Percentiles rank a stretch among this genome's conserved stretches.
Conservation (phyloP, 148 eudicot species). For the Fagopyrum tataricum region DNA sequence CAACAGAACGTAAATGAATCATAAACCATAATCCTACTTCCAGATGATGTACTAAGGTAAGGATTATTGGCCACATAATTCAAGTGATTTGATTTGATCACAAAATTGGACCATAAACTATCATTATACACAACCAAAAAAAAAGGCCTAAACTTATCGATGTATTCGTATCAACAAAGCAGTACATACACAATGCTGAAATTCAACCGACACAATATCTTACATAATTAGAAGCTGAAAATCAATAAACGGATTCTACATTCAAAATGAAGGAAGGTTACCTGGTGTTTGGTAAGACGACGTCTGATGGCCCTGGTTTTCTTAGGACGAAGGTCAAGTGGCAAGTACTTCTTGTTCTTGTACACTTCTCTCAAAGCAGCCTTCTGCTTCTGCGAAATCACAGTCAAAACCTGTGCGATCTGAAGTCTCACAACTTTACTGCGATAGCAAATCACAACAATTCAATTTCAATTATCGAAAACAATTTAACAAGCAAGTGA, state of each 20-base stretch:
- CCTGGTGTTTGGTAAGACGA: constrained; percentile 39
- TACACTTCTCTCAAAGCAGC: constrained; percentile 31
- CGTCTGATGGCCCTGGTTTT: constrained; percentile 32
- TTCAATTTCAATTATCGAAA: background rate
- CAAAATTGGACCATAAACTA: too few species aligned
- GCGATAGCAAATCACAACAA: background rate
- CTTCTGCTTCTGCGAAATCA: constrained; percentile 38
- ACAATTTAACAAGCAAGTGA: background rate
- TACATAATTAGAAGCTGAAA: too few species aligned
- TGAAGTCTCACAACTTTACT: constrained; percentile 30
- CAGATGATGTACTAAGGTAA: too few species aligned
- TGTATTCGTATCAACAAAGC: background rate
- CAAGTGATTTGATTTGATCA: too few species aligned
- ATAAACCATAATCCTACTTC: too few species aligned
- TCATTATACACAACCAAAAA: too few species aligned
- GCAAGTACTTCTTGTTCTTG: constrained; percentile 43
- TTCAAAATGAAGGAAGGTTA: background rate
- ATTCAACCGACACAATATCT: too few species aligned
- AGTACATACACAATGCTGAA: background rate
- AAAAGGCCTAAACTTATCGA: too few species aligned
- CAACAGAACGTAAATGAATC: too few species aligned
- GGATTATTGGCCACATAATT: too few species aligned
- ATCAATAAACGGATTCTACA: too few species aligned
- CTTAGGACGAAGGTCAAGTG: constrained; percentile 37
- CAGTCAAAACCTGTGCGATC: constrained; percentile 33